Percentiles rank a stretch among this genome's conserved stretches.
Conservation (phyloP, 495 filamentous ascomycete species). For the Penicillium tannophilum region DNA sequence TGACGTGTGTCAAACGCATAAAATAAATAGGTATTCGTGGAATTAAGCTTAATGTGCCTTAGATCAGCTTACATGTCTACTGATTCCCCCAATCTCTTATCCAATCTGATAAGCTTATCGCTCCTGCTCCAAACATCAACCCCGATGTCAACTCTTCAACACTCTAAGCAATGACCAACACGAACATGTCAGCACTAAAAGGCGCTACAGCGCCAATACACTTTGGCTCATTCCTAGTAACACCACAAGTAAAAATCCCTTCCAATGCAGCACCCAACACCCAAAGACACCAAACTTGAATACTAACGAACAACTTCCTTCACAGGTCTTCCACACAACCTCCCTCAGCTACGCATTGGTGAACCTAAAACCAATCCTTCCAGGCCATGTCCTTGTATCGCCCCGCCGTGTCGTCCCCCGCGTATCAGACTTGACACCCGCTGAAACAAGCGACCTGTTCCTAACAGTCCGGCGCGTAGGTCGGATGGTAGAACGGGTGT, state of each 20-base stretch:
- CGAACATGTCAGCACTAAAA: slow-evolving; percentile 31
- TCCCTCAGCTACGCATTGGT: slow-evolving; percentile 80
- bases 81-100: background rate
- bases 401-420: slow-evolving; percentile 63
- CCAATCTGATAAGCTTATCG: background rate
- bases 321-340: slow-evolving; percentile 80
- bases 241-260: slow-evolving; percentile 39
- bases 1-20: too few species aligned
- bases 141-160: background rate
- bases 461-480: slow-evolving; percentile 78
- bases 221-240: slow-evolving; percentile 51
- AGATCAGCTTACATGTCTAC: background rate
- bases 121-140: background rate
- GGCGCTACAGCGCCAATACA: slow-evolving; percentile 37
- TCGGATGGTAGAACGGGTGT: slow-evolving; percentile 73
- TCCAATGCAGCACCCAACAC: background rate
- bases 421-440: slow-evolving; percentile 69
- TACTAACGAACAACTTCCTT: slow-evolving; percentile 6
- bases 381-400: slow-evolving; percentile 85
- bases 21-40: background rate
- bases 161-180: slow-evolving; percentile 1
- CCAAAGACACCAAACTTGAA: background rate
- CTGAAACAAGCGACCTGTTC: slow-evolving; percentile 85
- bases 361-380: slow-evolving; percentile 92
- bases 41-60: background rate